These are phyloP conservation scores for Aspergillus ustus DNA, from an alignment of 2,329 filamentous ascomycete genomes.

Conservation along the genomic window DNA sequence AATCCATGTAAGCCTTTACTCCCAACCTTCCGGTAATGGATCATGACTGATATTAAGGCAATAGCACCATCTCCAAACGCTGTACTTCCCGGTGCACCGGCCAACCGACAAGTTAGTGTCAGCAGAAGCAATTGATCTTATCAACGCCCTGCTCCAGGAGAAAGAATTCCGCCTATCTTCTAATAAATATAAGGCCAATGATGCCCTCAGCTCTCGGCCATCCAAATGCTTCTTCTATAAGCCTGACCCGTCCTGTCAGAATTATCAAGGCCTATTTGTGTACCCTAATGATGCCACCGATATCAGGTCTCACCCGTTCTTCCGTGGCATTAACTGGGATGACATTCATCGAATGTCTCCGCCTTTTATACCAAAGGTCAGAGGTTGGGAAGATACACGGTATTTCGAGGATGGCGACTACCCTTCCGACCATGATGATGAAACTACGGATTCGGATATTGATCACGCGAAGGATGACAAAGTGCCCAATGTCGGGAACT, in stretches of 20 bases:
- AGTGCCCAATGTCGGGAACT: neutral
- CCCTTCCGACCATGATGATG: constrained; percentile 25
- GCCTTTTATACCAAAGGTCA: constrained; percentile 78
- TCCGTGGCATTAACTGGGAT: constrained; percentile 78
- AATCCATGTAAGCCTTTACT: constrained; percentile 66
- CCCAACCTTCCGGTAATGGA: neutral
- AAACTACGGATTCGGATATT: constrained; percentile 20
- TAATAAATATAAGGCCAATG: constrained; percentile 71
- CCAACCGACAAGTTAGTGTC: constrained; percentile 64
- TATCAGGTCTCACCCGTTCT: constrained; percentile 88
- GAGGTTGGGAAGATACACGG: constrained; percentile 72
- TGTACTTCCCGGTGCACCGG: constrained; percentile 69
- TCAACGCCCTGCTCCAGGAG: constrained; percentile 72
- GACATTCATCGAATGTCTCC: constrained; percentile 71
- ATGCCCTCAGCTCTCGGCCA: constrained; percentile 48
- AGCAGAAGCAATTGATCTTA: constrained; percentile 74
- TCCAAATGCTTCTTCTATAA: constrained; percentile 37
- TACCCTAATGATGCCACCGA: constrained; percentile 84
- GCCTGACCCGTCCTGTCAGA: constrained; percentile 39
- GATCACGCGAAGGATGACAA: constrained; percentile 15
- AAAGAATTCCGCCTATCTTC: constrained; percentile 78
- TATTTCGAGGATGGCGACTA: constrained; percentile 86
- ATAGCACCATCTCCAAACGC: constrained; percentile 70
- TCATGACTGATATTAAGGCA: constrained; percentile 21
- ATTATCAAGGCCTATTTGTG: constrained; percentile 66